phyloP scores from a whole-genome alignment of 1,284 basidiomycete genomes.

The Puccinia hordei region DNA sequence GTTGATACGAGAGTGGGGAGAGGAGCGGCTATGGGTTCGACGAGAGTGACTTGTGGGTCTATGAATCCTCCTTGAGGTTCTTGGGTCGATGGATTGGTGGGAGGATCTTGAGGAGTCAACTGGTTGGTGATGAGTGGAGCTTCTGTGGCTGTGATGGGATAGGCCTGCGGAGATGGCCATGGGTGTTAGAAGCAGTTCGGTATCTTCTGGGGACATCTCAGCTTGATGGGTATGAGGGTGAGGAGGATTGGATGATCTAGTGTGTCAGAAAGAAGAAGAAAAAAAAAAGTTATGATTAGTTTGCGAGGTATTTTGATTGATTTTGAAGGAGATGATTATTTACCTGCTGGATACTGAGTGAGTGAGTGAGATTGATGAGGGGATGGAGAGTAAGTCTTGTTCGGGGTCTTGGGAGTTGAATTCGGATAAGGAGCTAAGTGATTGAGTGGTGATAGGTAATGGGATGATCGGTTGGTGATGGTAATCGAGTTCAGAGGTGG shows the following conservation, averaged over 20 bases:
- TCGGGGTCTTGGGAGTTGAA: not conserved
- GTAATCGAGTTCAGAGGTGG: not conserved
- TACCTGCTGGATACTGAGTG: constrained; percentile 20
- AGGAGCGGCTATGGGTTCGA: constrained; percentile 10
- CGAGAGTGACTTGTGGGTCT: not conserved
- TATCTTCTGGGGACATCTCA: constrained; percentile 1
- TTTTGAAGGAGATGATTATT: not conserved
- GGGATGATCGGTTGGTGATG: not conserved
- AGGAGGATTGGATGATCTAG: not conserved
- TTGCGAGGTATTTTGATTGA: not conserved
- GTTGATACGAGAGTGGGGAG: not conserved
- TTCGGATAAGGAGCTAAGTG: not conserved
- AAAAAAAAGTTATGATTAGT: not conserved
- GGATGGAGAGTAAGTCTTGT: constrained; percentile 24
- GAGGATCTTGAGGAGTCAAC: not conserved
- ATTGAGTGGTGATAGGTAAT: not conserved
- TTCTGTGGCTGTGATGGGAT: not conserved
- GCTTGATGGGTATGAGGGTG: not conserved
- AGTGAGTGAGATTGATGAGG: constrained; percentile 22
- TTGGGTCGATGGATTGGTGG: not conserved
- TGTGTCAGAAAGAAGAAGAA: not conserved
- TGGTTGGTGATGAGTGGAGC: not conserved
- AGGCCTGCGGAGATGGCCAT: constrained; percentile 29
- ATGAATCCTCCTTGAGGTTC: not conserved
- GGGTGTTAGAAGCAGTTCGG: constrained; percentile 2